These are phyloP conservation scores for Teunomyces tritomae DNA, from an alignment of 805 yeast genomes.

Conservation along the genomic window DNA sequence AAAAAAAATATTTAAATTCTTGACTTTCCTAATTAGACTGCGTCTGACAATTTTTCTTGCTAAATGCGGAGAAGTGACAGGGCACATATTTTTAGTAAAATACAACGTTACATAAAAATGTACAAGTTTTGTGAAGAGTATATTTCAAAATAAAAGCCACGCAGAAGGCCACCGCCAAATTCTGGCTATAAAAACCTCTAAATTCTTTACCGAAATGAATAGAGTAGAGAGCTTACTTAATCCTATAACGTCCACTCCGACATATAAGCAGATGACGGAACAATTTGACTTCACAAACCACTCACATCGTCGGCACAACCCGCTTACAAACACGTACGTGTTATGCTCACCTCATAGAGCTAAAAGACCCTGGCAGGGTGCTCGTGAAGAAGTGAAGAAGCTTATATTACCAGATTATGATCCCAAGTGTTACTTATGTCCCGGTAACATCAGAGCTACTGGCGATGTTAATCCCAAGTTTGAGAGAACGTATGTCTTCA, in stretches of 20 bases:
- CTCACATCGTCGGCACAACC: conserved; percentile 70
- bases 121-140: not conserved
- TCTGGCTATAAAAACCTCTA: not conserved
- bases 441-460: conserved; percentile 64
- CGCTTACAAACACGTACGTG: conserved; percentile 65
- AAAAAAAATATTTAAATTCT: not conserved
- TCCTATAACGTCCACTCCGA: conserved; percentile 19
- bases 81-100: not conserved
- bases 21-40: not conserved
- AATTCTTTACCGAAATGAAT: conserved; percentile 4
- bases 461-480: conserved; percentile 60
- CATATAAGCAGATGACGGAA: conserved; percentile 9
- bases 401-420: conserved; percentile 54
- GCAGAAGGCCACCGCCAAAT: not conserved
- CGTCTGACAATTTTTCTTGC: conserved; percentile 1
- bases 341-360: conserved; percentile 76
- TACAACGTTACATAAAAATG: conserved; percentile 4
- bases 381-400: conserved; percentile 49
- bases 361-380: conserved; percentile 81
- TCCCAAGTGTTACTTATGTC: conserved; percentile 67
- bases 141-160: not conserved
- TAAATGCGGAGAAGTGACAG: not conserved
- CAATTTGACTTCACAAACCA: conserved; percentile 51
- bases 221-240: conserved; percentile 19
- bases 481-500: conserved; percentile 55